These are phyloP conservation scores for Cladosporium austrohemisphaericum DNA, from an alignment of 2,329 filamentous ascomycete genomes.

Conservation along the genomic window DNA sequence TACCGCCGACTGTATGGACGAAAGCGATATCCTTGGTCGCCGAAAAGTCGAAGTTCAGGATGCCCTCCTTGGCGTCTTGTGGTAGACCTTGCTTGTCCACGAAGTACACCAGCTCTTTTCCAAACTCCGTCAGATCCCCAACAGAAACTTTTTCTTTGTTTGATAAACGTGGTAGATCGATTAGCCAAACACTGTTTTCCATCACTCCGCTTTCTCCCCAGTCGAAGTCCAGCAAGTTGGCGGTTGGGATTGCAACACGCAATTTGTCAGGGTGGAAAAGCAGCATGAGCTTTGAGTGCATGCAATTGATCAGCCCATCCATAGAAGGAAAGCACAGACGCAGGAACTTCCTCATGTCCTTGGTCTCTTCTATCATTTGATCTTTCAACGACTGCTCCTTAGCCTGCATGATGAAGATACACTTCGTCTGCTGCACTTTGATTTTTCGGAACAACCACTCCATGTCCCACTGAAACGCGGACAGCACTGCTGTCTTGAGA, in stretches of 20 bases:
- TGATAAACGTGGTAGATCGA: slow-evolving; percentile 70
- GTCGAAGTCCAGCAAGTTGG: slow-evolving; percentile 80
- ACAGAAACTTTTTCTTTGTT: slow-evolving; percentile 25
- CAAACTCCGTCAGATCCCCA: slow-evolving; percentile 54
- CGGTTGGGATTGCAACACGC: slow-evolving; percentile 79
- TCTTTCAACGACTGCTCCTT: slow-evolving; percentile 41
- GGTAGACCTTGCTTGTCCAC: slow-evolving; percentile 64
- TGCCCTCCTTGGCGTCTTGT: slow-evolving; percentile 60
- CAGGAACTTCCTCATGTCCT: slow-evolving; percentile 41
- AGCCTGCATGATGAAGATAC: slow-evolving; percentile 58
- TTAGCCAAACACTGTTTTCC: slow-evolving; percentile 89
- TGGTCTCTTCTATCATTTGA: slow-evolving; percentile 28
- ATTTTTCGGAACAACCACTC: slow-evolving; percentile 64
- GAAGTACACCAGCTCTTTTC: slow-evolving; percentile 67
- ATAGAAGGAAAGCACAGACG: slow-evolving; percentile 77
- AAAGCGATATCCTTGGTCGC: slow-evolving; percentile 70
- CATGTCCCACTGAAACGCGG: slow-evolving; percentile 82
- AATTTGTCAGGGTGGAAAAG: slow-evolving; percentile 73
- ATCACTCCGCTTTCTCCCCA: slow-evolving; percentile 83
- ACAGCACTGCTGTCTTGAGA: slow-evolving; percentile 74
- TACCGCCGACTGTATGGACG: slow-evolving; percentile 66
- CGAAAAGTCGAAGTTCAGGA: slow-evolving; percentile 77
- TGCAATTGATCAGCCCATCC: slow-evolving; percentile 64
- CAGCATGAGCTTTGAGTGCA: slow-evolving; percentile 94
- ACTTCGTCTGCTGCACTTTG: slow-evolving; percentile 51